Conservation (phyloP, 139 green algal species). For the Microglena sp. region DNA sequence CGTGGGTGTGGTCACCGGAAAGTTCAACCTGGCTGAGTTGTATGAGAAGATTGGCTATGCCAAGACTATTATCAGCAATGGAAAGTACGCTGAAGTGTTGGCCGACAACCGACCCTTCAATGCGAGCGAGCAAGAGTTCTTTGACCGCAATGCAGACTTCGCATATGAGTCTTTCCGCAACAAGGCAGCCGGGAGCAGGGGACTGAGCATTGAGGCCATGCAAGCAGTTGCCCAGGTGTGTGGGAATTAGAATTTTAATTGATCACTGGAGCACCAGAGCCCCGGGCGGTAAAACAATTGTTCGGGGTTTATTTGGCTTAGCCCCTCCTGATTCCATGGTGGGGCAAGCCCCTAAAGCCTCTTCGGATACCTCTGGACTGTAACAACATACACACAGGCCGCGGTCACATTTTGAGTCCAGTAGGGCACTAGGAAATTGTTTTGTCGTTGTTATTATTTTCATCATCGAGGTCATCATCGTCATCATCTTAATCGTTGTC, state of each 20-base stretch:
- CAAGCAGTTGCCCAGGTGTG: conserved; percentile 50
- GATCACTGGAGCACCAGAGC: background rate
- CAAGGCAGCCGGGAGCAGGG: conserved; percentile 48
- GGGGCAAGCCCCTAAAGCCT: no score
- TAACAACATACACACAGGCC: no score
- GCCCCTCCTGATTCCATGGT: no score
- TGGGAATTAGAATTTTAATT: background rate
- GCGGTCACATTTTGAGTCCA: no score
- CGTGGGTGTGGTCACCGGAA: conserved; percentile 84
- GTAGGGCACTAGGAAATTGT: no score
- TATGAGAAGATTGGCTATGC: conserved; percentile 61
- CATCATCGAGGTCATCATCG: no score
- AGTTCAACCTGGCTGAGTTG: conserved; percentile 83
- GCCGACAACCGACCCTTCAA: conserved; percentile 72
- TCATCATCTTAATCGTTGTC: no score
- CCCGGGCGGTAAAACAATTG: no score
- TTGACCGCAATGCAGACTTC: conserved; percentile 55
- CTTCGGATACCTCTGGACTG: no score
- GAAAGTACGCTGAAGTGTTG: conserved; percentile 71
- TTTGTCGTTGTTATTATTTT: no score
- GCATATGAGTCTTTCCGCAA: conserved; percentile 83
- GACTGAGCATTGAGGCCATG: conserved; percentile 44
- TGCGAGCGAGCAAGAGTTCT: conserved; percentile 61
- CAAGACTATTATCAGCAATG: conserved; percentile 71
- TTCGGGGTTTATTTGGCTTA: no score